Evolutionary conservation across 495 filamentous ascomycete species (phyloP), one percentile per base, ranked within the genome.

Genomic region (Saxispiralis lemnorum): DNA sequence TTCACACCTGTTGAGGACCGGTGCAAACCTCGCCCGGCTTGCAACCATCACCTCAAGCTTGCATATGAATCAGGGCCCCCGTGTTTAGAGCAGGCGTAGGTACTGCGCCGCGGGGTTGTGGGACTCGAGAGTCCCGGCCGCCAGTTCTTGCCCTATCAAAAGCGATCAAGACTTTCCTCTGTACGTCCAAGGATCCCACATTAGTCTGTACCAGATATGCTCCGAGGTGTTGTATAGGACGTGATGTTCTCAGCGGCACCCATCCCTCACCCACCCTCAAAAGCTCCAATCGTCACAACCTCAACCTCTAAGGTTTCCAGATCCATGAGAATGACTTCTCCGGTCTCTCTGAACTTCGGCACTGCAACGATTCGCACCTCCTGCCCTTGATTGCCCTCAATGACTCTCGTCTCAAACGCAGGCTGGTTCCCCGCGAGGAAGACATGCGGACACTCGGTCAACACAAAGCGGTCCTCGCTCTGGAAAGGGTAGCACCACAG

Each of bases 401-500:
- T 79, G 0, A 82, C 58, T 11, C 68, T 69, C 6, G 79, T 93
- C 46, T 78, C 81, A 58, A 89, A 95, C 42, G 68, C 66, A 11
- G 82, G 78, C 56, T 95, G 88, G 51, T 81, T 87, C 14, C 89
- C 89, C 2, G 82, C 75, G 55, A 96, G 83, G 62, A 81, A 95
- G 35, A 96, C 67, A 48, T 95, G 86, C 1, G 89, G 89, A 46
- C 85, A 94, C 32, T 79, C 64, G 41, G 78, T 71, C 16, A 83
- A 62, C 34, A 96, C 76, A 55, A 94, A 93, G 4, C 79, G 86
- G 54, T 99, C 89, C 37, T 81, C 71, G 31, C 81, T 76, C 63
- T 94, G 83, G 63, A 92, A 96, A 7, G 89, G 89, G 58, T 95
- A 96, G 43, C 79, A 81, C 88, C 88, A 95, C 43, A 97, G 58